A percentile compares a stretch with the other conserved stretches of the same genome.
Evolutionary conservation across 495 filamentous ascomycete genomes (phyloP).

Genomic region (Aspergillus taichungensis): DNA sequence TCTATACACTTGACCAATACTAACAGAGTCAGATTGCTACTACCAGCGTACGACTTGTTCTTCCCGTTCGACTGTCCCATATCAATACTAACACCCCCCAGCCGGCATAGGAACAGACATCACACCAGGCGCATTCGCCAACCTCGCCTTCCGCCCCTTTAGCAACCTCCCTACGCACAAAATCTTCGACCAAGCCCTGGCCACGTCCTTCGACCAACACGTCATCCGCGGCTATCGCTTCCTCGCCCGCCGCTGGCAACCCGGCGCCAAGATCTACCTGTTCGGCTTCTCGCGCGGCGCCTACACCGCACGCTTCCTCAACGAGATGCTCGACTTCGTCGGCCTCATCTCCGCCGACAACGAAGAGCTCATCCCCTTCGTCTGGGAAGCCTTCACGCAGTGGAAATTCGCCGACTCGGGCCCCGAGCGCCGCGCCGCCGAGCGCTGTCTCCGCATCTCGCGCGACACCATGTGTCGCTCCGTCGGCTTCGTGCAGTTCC

Average conservation of each 20-base stretch:
- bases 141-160: slow-evolving; percentile 4
- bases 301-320: slow-evolving; percentile 41
- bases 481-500: slow-evolving; percentile 23
- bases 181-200: slow-evolving; percentile 26
- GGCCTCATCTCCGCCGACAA: slow-evolving; percentile 40
- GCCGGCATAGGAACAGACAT: slow-evolving; percentile 15
- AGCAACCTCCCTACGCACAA: slow-evolving; percentile 2
- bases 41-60: slow-evolving; percentile 18
- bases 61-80: too few species aligned
- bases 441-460: background rate
- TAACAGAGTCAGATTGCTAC: slow-evolving; percentile 9
- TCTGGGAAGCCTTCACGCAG: slow-evolving; percentile 12
- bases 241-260: slow-evolving; percentile 33
- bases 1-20: background rate
- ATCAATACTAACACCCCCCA: background rate
- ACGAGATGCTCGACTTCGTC: slow-evolving; percentile 35
- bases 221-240: slow-evolving; percentile 41
- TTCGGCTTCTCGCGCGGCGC: slow-evolving; percentile 44
- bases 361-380: slow-evolving; percentile 34
- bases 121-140: slow-evolving; percentile 5
- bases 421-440: background rate
- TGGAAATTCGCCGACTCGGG: slow-evolving; percentile 7
- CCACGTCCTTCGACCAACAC: slow-evolving; percentile 35
- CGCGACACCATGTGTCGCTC: slow-evolving; percentile 12
- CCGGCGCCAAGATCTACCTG: slow-evolving; percentile 37